Evolutionary conservation across 768 basidiomycete genomes (phyloP).

Genomic region (Leccinum variicolor): DNA sequence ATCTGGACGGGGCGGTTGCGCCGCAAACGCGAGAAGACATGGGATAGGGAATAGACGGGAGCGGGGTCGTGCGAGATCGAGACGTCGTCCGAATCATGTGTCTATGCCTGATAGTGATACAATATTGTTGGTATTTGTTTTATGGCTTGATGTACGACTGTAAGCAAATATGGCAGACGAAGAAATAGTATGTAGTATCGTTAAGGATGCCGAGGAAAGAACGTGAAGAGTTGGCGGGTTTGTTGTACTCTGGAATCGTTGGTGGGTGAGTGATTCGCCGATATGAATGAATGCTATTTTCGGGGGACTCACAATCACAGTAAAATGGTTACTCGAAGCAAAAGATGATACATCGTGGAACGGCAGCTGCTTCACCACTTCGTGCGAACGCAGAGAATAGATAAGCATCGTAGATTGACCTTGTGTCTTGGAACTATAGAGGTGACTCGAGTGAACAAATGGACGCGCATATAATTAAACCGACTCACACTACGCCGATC

Average conservation of each 20-base stretch:
- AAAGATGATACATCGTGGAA: conserved; percentile 43
- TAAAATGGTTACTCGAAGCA: conserved; percentile 44
- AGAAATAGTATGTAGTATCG: conserved; percentile 47
- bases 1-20: conserved; percentile 30
- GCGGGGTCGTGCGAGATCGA: conserved; percentile 24
- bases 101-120: conserved; percentile 40
- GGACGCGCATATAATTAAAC: not conserved
- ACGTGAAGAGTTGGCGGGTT: conserved; percentile 52
- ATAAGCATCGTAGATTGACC: conserved; percentile 33
- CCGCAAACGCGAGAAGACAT: conserved; percentile 62
- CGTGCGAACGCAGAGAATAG: conserved; percentile 48
- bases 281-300: not conserved
- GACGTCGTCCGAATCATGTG: conserved; percentile 16
- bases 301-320: conserved; percentile 52
- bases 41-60: conserved; percentile 62
- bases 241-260: conserved; percentile 48
- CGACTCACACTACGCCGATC: conserved; percentile 35
- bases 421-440: conserved; percentile 21
- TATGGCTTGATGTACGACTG: conserved; percentile 32
- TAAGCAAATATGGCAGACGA: conserved; percentile 45
- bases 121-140: conserved; percentile 34
- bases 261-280: not conserved
- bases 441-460: conserved; percentile 2
- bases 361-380: conserved; percentile 45
- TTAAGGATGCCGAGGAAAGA: conserved; percentile 52